Evolutionary conservation across 768 basidiomycete genomes (phyloP).

Genomic region (Boletus sp.): DNA sequence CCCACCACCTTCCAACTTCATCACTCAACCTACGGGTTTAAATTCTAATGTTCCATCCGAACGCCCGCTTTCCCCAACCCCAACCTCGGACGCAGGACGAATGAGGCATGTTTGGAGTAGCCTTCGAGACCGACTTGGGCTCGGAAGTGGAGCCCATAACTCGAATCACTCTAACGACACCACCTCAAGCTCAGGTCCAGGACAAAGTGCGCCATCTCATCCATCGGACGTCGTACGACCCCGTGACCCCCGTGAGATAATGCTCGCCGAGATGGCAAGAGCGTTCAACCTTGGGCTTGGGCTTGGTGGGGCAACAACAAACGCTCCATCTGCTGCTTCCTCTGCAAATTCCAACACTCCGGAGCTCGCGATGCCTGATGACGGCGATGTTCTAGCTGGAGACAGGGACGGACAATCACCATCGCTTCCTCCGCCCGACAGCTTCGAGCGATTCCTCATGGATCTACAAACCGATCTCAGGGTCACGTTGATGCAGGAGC

Average conservation of each 20-base stretch:
- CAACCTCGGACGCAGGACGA: constrained; percentile 37
- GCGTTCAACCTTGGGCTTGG: constrained; percentile 74
- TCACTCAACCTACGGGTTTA: constrained; percentile 8
- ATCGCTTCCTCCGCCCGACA: constrained; percentile 50
- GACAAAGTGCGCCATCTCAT: constrained; percentile 8
- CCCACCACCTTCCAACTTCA: constrained; percentile 11
- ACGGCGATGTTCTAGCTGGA: not conserved
- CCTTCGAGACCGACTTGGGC: constrained; percentile 64
- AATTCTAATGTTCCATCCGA: constrained; percentile 22
- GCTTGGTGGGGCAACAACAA: constrained; percentile 29
- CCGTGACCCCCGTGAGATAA: constrained; percentile 59
- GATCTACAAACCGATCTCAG: constrained; percentile 76
- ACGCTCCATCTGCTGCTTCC: not conserved
- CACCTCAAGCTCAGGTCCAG: constrained; percentile 2
- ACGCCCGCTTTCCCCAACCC: constrained; percentile 41
- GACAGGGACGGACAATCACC: constrained; percentile 16
- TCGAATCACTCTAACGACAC: constrained; percentile 12
- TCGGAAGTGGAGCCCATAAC: constrained; percentile 32
- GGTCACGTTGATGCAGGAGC: constrained; percentile 49
- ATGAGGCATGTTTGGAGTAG: constrained; percentile 67
- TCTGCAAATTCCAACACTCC: constrained; percentile 6
- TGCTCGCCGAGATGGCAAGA: constrained; percentile 79
- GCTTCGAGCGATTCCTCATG: constrained; percentile 78
- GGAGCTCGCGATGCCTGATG: constrained; percentile 9
- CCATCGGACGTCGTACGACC: constrained; percentile 10